Evolutionary conservation across 176 grass and related monocot species (phyloP).

Genomic region (Juncus inflexus): DNA sequence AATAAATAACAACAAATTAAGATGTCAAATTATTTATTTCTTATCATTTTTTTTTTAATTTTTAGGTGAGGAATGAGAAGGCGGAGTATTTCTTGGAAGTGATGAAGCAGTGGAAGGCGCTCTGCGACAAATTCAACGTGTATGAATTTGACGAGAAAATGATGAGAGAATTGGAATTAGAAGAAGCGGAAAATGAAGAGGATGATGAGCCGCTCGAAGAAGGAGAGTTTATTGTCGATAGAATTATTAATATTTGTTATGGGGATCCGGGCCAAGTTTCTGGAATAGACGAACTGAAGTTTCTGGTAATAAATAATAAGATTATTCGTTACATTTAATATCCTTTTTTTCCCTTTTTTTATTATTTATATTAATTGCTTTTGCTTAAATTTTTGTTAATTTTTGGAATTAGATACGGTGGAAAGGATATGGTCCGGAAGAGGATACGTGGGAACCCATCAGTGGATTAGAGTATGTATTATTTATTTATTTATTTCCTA

Average conservation of each 20-base stretch:
- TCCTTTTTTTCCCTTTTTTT: no score
- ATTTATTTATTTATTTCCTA: neutral
- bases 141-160: neutral
- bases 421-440: slow-evolving; percentile 66
- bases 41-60: neutral
- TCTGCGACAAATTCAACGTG: slow-evolving; percentile 40
- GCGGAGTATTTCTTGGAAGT: slow-evolving; percentile 61
- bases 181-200: slow-evolving; percentile 25
- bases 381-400: slow-evolving; percentile 8
- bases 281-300: slow-evolving; percentile 43
- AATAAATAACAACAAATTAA: neutral
- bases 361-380: no score
- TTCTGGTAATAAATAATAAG: slow-evolving; percentile 38
- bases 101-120: slow-evolving; percentile 48
- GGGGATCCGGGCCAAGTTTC: slow-evolving; percentile 39
- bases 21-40: no score
- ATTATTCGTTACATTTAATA: neutral
- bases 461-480: slow-evolving; percentile 55
- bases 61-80: slow-evolving; percentile 74
- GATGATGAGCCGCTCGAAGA: slow-evolving; percentile 25
- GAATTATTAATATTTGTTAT: slow-evolving; percentile 45
- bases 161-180: slow-evolving; percentile 1
- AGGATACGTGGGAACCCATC: slow-evolving; percentile 83
- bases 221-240: slow-evolving; percentile 52
- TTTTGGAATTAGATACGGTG: slow-evolving; percentile 49